Conservation (phyloP, 192 early-diverging fungal genomes). For the Coemansia reversa region DNA sequence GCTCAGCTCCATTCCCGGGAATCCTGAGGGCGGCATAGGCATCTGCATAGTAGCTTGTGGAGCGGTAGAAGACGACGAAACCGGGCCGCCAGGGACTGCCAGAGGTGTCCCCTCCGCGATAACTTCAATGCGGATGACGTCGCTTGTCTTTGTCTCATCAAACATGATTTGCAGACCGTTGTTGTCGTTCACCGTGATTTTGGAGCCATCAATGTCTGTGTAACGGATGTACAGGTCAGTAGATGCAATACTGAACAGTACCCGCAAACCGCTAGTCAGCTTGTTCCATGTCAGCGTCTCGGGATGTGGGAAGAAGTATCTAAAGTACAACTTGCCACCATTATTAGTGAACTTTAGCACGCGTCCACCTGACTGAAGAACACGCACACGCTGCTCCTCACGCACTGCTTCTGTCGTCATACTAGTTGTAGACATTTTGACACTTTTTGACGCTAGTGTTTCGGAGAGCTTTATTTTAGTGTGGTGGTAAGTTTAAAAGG, state of each 20-base stretch:
- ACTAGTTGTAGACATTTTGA: neutral
- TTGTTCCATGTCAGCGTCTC: slow-evolving; percentile 41
- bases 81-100: slow-evolving; percentile 2
- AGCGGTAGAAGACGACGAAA: slow-evolving; percentile 3
- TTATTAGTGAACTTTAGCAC: slow-evolving; percentile 53
- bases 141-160: slow-evolving; percentile 35
- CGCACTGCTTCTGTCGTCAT: slow-evolving; percentile 25
- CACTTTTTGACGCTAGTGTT: neutral
- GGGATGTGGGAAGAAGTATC: slow-evolving; percentile 49
- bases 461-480: neutral
- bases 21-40: slow-evolving; percentile 48
- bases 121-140: slow-evolving; percentile 44
- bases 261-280: slow-evolving; percentile 37
- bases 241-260: slow-evolving; percentile 34
- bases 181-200: slow-evolving; percentile 47
- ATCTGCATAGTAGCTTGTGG: slow-evolving; percentile 24
- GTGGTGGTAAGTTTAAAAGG: slow-evolving; percentile 1
- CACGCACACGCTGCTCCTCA: slow-evolving; percentile 35
- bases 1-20: slow-evolving; percentile 42
- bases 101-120: slow-evolving; percentile 9
- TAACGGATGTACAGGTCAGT: slow-evolving; percentile 39
- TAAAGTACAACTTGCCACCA: slow-evolving; percentile 49
- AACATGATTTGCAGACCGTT: slow-evolving; percentile 48
- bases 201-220: slow-evolving; percentile 34
- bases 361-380: slow-evolving; percentile 41